Conservation (phyloP, 495 filamentous ascomycete species). For the Trichoderma parareesei region DNA sequence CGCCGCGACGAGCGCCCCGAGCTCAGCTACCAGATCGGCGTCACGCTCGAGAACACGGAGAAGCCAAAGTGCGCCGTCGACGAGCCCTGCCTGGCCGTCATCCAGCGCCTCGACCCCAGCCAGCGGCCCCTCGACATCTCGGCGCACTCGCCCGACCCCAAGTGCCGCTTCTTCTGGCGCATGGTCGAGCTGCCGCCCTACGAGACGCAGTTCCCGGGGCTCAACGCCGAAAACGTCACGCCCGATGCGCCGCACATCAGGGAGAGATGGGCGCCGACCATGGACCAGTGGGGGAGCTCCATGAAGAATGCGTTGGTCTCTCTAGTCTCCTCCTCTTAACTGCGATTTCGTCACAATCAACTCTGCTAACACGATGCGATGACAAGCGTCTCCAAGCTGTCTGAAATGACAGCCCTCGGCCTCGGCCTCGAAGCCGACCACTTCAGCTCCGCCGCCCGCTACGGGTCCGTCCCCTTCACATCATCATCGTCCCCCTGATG, state of each 20-base stretch:
- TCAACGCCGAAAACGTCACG: conserved; percentile 38
- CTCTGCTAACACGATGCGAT: neutral
- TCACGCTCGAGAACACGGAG: conserved; percentile 47
- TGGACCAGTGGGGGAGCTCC: conserved; percentile 40
- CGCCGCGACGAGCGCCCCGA: conserved; percentile 39
- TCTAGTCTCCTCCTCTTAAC: neutral
- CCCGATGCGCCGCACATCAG: conserved; percentile 33
- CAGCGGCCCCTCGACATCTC: conserved; percentile 41
- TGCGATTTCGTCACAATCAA: neutral
- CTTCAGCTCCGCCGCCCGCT: conserved; percentile 39
- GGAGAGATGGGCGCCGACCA: conserved; percentile 34
- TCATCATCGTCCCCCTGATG: neutral
- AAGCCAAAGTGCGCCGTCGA: conserved; percentile 47
- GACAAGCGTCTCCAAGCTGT: conserved; percentile 35
- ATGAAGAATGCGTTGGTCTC: conserved; percentile 44
- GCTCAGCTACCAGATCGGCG: conserved; percentile 43
- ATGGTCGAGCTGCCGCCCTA: conserved; percentile 40
- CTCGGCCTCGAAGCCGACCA: conserved; percentile 36
- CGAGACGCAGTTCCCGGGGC: conserved; percentile 34
- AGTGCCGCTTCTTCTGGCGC: conserved; percentile 44
- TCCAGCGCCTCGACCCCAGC: conserved; percentile 34
- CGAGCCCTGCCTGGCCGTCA: conserved; percentile 41
- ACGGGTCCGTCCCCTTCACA: conserved; percentile 30
- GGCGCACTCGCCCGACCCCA: conserved; percentile 39
- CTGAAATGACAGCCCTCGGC: conserved; percentile 41